Base-by-base conservation (phyloP, 2,329 filamentous ascomycete species). In the Colletotrichum sp. region DNA sequence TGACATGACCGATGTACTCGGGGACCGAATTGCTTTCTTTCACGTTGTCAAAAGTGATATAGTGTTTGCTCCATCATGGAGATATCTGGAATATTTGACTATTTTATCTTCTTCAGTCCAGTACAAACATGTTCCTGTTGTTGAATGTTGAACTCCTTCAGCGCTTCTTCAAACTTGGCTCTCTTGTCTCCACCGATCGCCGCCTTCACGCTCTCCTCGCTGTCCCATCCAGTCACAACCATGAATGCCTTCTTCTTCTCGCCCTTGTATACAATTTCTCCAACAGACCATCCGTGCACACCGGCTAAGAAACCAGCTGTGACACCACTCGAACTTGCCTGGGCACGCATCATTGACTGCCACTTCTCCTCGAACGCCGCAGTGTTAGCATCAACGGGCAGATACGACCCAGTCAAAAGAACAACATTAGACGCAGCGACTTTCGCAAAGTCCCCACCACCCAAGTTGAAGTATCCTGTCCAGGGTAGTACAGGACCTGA, bases 301-400 rank as follows among this genome's bases (percentile, higher is more conserved):
- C 68, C 68, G 10, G 59, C 59, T 7, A 71, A 12, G 10, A 26
- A 64, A 10, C 57, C 68, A 8, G 18, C 15, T 3, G 57, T 30
- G 5, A 71, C 15, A 7, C 18, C 24, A 4, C 65, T 8, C 5
- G 28, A 26, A 0, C 28, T 21, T 32, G 59, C 59, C 10, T 62
- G 59, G 3, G 16, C 39, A 21, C 44, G 65, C 13, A 34, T 36
- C 8, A 71, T 2, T 0, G 18, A 26, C 28, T 34, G n/a, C 57
- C 68, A 71, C n/a, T 49, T 64, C n/a, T 55, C 16, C n/a, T 49
- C 32, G 28, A 71, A 71, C 8, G 57, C 68, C 6, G n/a, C 57
- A 0, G 59, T 64, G 3, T 71, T 21, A 1, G 28, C 34, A 8
- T 71, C 59, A 5, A 21, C 26, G 5, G 57, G 36, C 3, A 71